A percentile compares a stretch with the other conserved stretches of the same genome.
phyloP scores from a whole-genome alignment of 2,329 filamentous ascomycete species.

The Fusarium domesticum region DNA sequence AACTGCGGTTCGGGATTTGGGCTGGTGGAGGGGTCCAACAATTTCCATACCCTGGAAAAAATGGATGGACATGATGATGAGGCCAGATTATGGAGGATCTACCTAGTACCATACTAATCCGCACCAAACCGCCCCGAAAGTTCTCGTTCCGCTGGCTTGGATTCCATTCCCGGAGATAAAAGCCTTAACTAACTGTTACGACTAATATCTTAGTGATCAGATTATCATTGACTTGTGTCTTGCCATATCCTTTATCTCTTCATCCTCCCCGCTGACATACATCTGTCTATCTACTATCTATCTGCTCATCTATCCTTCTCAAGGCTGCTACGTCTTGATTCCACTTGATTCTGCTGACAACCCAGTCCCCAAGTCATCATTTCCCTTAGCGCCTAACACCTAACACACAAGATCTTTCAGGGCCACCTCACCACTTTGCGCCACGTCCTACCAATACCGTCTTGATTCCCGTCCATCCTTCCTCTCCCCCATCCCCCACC shows the following conservation, averaged over 20 bases:
- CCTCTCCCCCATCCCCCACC: conserved; percentile 21
- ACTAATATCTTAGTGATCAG: too few species aligned
- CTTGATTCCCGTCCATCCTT: conserved; percentile 9
- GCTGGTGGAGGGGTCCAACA: background rate
- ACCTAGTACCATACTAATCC: background rate
- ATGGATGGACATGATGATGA: background rate
- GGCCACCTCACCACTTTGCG: conserved; percentile 13
- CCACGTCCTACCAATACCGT: conserved; percentile 16
- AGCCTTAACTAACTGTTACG: too few species aligned
- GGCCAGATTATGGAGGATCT: background rate
- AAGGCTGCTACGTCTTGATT: too few species aligned
- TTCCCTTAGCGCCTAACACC: too few species aligned
- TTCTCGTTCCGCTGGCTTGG: background rate
- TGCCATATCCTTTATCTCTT: too few species aligned
- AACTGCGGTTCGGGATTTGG: background rate
- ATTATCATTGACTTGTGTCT: too few species aligned
- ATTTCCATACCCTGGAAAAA: background rate
- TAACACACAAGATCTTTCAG: too few species aligned
- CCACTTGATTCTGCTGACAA: too few species aligned
- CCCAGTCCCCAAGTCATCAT: too few species aligned
- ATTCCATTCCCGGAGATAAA: background rate
- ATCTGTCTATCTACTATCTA: too few species aligned
- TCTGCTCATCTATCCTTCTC: too few species aligned
- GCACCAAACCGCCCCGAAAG: background rate
- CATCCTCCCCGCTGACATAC: too few species aligned